A percentile compares a stretch with the other conserved stretches of the same genome.
Evolutionary conservation across 805 yeast species (phyloP).

Genomic region (Wickerhamomyces queroliae): DNA sequence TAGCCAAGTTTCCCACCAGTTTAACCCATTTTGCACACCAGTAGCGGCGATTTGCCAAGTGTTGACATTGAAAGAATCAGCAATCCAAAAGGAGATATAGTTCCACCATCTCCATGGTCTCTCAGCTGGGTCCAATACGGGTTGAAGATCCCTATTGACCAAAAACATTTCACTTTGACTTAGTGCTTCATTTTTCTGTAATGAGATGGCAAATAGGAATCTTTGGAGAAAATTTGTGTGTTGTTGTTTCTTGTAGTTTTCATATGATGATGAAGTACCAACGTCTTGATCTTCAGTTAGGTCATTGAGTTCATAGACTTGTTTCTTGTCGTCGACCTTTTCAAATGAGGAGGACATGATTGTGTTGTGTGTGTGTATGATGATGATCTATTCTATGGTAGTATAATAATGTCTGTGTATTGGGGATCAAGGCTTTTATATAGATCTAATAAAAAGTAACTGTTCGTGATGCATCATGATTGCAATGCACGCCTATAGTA

Average conservation of each 20-base stretch:
- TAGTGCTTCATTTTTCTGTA: conserved; percentile 22
- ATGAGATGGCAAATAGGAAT: conserved; percentile 3
- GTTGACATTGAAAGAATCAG: conserved; percentile 85
- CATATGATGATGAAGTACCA: background rate
- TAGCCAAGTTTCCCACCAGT: conserved; percentile 92
- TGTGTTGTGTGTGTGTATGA: background rate
- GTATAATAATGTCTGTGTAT: no score
- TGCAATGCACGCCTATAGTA: no score
- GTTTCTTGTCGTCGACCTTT: background rate
- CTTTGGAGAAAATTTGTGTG: background rate
- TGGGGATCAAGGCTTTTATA: no score
- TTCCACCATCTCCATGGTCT: conserved; percentile 86
- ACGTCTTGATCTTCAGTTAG: background rate
- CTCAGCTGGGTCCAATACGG: conserved; percentile 61
- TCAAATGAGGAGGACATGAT: no score
- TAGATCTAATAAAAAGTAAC: no score
- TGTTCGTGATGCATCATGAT: no score
- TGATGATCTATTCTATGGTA: background rate
- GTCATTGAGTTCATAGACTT: background rate
- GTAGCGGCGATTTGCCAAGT: conserved; percentile 92
- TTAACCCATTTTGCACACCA: conserved; percentile 69
- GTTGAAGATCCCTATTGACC: conserved; percentile 69
- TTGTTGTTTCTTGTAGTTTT: background rate
- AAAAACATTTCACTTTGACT: conserved; percentile 59
- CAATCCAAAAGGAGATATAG: conserved; percentile 77